A percentile compares a stretch with the other conserved stretches of the same genome.
Conservation (phyloP, 2,329 filamentous ascomycete genomes). For the Arthroderma sp. region DNA sequence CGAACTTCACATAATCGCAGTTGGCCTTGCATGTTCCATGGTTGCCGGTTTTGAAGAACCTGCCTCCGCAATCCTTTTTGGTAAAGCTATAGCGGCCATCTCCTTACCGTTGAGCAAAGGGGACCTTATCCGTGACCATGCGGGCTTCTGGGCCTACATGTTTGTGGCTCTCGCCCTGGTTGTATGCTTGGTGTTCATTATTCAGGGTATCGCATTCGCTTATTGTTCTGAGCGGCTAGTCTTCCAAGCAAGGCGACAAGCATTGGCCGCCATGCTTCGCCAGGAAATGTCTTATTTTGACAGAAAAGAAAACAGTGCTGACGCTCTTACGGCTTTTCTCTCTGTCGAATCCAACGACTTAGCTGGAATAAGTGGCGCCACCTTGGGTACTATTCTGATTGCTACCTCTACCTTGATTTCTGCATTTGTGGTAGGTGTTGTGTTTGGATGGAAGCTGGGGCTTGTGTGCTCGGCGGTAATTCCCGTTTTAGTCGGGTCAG, state of each 20-base stretch:
- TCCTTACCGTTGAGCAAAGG: constrained; percentile 44
- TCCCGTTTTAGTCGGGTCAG: constrained; percentile 62
- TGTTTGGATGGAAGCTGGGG: constrained; percentile 74
- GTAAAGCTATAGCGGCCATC: constrained; percentile 68
- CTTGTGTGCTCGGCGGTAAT: constrained; percentile 69
- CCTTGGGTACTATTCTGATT: constrained; percentile 72
- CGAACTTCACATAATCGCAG: constrained; percentile 58
- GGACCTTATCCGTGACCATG: constrained; percentile 49
- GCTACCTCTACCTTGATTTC: constrained; percentile 66
- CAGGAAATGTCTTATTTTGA: constrained; percentile 93
- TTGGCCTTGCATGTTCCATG: constrained; percentile 59
- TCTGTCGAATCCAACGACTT: constrained; percentile 81
- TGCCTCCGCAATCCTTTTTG: constrained; percentile 66
- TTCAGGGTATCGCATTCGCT: constrained; percentile 64
- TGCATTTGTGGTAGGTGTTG: constrained; percentile 54
- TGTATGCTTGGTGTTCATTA: constrained; percentile 54
- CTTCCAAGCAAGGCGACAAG: constrained; percentile 64
- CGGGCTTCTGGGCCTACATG: constrained; percentile 80
- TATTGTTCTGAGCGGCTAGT: constrained; percentile 73
- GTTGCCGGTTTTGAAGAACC: constrained; percentile 74
- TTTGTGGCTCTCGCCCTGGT: constrained; percentile 70
- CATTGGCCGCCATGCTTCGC: constrained; percentile 76
- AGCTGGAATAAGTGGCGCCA: constrained; percentile 73
- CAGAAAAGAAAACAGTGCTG: constrained; percentile 72
- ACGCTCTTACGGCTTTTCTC: constrained; percentile 75